phyloP scores from a whole-genome alignment of 2,329 filamentous ascomycete species.

The Penicillium sp. region DNA sequence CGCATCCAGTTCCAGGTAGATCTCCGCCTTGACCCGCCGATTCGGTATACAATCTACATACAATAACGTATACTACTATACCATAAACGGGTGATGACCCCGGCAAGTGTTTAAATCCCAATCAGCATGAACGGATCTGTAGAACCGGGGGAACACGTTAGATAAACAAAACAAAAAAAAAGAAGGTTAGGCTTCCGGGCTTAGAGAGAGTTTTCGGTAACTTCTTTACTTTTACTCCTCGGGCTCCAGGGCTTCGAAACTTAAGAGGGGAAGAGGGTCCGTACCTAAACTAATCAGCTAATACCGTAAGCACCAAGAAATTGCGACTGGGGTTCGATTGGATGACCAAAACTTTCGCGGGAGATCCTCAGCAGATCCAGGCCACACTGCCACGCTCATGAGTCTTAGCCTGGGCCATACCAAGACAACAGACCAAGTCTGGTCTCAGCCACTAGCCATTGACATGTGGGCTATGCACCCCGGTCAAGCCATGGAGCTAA shows the following conservation, averaged over 20 bases:
- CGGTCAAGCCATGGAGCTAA: conserved; percentile 3
- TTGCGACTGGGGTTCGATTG: conserved; percentile 23
- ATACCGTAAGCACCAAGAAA: neutral
- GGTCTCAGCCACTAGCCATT: neutral
- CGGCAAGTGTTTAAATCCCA: conserved; percentile 2
- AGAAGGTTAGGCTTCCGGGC: conserved; percentile 23
- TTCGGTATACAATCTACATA: conserved; percentile 1
- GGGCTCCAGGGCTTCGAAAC: neutral
- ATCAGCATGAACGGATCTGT: conserved; percentile 16
- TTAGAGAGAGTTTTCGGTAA: conserved; percentile 24
- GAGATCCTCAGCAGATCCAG: conserved; percentile 41
- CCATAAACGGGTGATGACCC: neutral
- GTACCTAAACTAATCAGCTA: conserved; percentile 14
- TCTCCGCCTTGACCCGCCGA: neutral
- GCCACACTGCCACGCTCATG: conserved; percentile 4
- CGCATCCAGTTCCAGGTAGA: conserved; percentile 1
- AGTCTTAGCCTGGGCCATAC: neutral
- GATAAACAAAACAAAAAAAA: neutral
- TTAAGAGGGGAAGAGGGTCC: conserved; percentile 24
- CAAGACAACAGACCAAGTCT: neutral
- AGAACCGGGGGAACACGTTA: conserved; percentile 13
- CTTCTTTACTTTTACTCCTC: conserved; percentile 16
- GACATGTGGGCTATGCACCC: conserved; percentile 11
- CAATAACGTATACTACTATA: neutral
- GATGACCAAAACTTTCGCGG: conserved; percentile 34